Conservation (phyloP, 495 filamentous ascomycete species). For the Bacidia gigantensis region DNA sequence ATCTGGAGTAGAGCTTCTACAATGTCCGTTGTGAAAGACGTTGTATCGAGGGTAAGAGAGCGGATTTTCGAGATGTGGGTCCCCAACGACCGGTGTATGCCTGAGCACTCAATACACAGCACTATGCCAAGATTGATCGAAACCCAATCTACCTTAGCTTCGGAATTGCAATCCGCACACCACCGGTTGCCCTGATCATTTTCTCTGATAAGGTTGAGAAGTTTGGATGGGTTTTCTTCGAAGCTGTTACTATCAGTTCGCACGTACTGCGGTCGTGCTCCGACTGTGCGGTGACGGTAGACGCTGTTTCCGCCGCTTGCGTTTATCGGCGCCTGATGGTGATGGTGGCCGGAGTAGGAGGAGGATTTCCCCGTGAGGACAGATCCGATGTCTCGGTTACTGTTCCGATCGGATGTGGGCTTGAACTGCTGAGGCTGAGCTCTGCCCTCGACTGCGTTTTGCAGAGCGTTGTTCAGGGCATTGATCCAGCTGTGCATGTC, state of each 20-base stretch:
- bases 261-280: slow-evolving; percentile 63
- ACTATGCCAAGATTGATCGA: slow-evolving; percentile 96
- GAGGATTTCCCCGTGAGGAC: slow-evolving; percentile 88
- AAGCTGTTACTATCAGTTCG: slow-evolving; percentile 51
- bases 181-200: slow-evolving; percentile 85
- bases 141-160: slow-evolving; percentile 91
- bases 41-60: slow-evolving; percentile 87
- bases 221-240: slow-evolving; percentile 69
- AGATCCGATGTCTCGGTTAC: slow-evolving; percentile 72
- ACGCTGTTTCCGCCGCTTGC: slow-evolving; percentile 41
- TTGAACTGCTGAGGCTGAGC: slow-evolving; percentile 35
- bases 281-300: slow-evolving; percentile 77
- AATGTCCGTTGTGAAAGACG: slow-evolving; percentile 89
- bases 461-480: slow-evolving; percentile 92
- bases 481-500: slow-evolving; percentile 97
- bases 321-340: slow-evolving; percentile 33
- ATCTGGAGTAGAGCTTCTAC: slow-evolving; percentile 86
- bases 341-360: slow-evolving; percentile 50
- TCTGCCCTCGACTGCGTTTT: slow-evolving; percentile 83
- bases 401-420: slow-evolving; percentile 39
- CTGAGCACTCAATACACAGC: slow-evolving; percentile 95
- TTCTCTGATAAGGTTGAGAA: slow-evolving; percentile 77
- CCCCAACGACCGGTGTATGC: slow-evolving; percentile 90
- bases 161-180: slow-evolving; percentile 91
- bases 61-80: slow-evolving; percentile 97